A percentile compares a stretch with the other conserved stretches of the same genome.
Conservation (phyloP, 371 early-diverging fungal species). For the Lichtheimia corymbifera region DNA sequence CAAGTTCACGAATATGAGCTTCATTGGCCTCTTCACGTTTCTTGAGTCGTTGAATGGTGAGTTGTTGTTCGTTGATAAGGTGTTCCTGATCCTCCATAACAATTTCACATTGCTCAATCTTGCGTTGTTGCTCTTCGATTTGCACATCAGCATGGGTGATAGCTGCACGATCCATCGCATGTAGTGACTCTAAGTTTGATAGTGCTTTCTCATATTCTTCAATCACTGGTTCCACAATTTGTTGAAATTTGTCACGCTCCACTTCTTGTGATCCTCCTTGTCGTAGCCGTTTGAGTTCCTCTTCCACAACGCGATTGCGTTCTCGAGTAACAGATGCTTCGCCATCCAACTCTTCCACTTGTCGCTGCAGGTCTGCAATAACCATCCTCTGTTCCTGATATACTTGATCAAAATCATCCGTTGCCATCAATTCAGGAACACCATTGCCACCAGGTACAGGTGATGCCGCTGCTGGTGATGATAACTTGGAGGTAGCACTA, state of each 20-base stretch:
- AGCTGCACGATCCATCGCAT: slow-evolving; percentile 59
- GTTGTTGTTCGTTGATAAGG: slow-evolving; percentile 28
- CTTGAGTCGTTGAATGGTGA: slow-evolving; percentile 21
- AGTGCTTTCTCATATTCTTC: slow-evolving; percentile 71
- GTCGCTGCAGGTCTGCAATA: slow-evolving; percentile 43
- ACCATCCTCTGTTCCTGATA: slow-evolving; percentile 35
- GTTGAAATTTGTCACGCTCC: slow-evolving; percentile 42
- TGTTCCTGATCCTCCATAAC: slow-evolving; percentile 34
- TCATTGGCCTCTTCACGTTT: slow-evolving; percentile 39
- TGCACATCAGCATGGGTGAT: slow-evolving; percentile 50
- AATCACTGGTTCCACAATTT: slow-evolving; percentile 65
- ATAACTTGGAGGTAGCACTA: background rate
- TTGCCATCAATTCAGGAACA: background rate
- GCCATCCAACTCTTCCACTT: slow-evolving; percentile 44
- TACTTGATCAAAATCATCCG: slow-evolving; percentile 27
- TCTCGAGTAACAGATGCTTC: slow-evolving; percentile 39
- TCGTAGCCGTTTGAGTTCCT: slow-evolving; percentile 34
- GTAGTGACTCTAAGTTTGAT: slow-evolving; percentile 53
- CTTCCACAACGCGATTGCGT: slow-evolving; percentile 38
- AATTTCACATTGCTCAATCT: slow-evolving; percentile 31
- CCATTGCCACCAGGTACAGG: background rate
- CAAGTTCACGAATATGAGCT: slow-evolving; percentile 38
- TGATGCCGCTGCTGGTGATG: slow-evolving; percentile 12
- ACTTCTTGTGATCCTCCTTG: background rate
- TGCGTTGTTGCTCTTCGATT: slow-evolving; percentile 51